phyloP scores from a whole-genome alignment of 306 rosid species.

The Oemleria cerasiformis region DNA sequence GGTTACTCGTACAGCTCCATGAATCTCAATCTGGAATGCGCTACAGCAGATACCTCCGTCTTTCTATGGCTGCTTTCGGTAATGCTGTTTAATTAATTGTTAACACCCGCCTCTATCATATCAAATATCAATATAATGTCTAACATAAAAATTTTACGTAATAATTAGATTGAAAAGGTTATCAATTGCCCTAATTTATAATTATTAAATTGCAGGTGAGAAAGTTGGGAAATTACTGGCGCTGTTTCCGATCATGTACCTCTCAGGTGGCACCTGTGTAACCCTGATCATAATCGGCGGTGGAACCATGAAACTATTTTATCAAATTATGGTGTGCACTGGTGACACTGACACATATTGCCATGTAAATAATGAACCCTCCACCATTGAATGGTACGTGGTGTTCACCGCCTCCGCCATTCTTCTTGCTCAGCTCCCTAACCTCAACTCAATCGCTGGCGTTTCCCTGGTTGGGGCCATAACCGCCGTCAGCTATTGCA shows the following conservation, averaged over 20 bases:
- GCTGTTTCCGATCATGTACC: slow-evolving; percentile 64
- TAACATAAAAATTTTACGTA: background rate
- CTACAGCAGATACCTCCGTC: slow-evolving; percentile 71
- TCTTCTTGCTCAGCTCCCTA: slow-evolving; percentile 75
- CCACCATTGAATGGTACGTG: slow-evolving; percentile 59
- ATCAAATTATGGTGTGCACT: slow-evolving; percentile 36
- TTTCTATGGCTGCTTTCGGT: slow-evolving; percentile 73
- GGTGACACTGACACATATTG: slow-evolving; percentile 22
- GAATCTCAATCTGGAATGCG: slow-evolving; percentile 60
- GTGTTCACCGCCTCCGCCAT: slow-evolving; percentile 52
- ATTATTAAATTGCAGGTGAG: slow-evolving; percentile 41
- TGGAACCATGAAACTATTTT: slow-evolving; percentile 68
- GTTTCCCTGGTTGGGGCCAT: slow-evolving; percentile 63
- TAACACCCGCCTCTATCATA: no score
- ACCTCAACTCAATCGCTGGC: slow-evolving; percentile 67
- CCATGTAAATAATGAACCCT: slow-evolving; percentile 17
- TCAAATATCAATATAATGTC: no score
- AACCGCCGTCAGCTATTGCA: slow-evolving; percentile 56
- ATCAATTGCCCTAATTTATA: no score
- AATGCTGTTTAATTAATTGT: background rate
- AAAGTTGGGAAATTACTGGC: slow-evolving; percentile 56
- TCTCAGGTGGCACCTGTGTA: slow-evolving; percentile 81
- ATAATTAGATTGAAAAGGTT: no score
- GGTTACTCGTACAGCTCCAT: slow-evolving; percentile 72
- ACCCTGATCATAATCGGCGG: slow-evolving; percentile 69